Conservation (phyloP, 129 eudicot species). For the Erigeron canadensis region DNA sequence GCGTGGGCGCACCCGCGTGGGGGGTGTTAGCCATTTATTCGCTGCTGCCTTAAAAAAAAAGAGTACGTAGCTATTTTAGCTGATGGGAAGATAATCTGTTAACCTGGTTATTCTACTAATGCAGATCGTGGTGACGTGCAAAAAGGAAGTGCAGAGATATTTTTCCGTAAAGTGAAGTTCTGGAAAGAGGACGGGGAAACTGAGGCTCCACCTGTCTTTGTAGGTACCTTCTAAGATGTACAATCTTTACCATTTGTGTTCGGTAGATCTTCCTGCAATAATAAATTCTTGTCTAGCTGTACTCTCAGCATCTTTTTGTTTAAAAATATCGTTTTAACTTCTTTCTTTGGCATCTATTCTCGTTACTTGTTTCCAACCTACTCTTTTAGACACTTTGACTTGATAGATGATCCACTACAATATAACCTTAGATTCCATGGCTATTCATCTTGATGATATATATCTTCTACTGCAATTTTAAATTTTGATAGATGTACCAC, state of each 20-base stretch:
- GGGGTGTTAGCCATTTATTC: too few relatives aligned
- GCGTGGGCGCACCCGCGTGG: too few relatives aligned
- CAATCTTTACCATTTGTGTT: neutral
- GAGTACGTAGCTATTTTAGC: too few relatives aligned
- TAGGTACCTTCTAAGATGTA: slow-evolving; percentile 60
- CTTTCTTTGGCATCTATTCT: neutral
- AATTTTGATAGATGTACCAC: neutral
- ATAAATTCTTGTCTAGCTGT: neutral
- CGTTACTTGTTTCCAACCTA: slow-evolving; percentile 8
- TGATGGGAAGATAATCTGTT: neutral
- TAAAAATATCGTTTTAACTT: neutral
- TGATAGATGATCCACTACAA: neutral
- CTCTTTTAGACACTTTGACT: neutral
- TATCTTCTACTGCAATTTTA: neutral
- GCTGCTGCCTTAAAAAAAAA: too few relatives aligned
- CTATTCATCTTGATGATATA: slow-evolving; percentile 4
- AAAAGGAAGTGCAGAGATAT: slow-evolving; percentile 91
- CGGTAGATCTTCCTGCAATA: neutral
- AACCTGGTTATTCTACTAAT: slow-evolving; percentile 1
- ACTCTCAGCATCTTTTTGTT: neutral
- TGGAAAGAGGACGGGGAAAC: slow-evolving; percentile 95
- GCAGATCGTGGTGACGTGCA: slow-evolving; percentile 95
- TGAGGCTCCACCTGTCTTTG: slow-evolving; percentile 99
- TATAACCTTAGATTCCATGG: neutral
- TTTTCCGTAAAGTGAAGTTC: slow-evolving; percentile 94